These are phyloP conservation scores for Kodamaea arcana DNA, from an alignment of 1,139 yeast species.

Conservation along the genomic window DNA sequence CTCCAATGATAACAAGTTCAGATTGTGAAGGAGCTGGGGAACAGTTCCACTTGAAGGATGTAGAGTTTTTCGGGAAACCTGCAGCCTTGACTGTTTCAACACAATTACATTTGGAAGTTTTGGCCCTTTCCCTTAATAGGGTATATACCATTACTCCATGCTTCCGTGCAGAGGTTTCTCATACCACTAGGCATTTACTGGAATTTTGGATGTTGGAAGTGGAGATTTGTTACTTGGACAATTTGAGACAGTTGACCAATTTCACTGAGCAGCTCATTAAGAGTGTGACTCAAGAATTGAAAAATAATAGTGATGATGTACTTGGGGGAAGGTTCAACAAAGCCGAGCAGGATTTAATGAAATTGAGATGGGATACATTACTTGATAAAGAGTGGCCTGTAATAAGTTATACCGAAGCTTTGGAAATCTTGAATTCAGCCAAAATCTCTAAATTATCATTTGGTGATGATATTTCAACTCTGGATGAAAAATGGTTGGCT, in stretches of 20 bases:
- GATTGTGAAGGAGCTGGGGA: slow-evolving; percentile 99
- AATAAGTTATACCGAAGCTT: slow-evolving; percentile 73
- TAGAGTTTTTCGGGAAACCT: slow-evolving; percentile 58
- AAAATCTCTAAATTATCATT: slow-evolving; percentile 41
- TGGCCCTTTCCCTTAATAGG: slow-evolving; percentile 67
- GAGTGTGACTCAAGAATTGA: slow-evolving; percentile 40
- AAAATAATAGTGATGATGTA: slow-evolving; percentile 38
- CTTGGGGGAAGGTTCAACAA: slow-evolving; percentile 33
- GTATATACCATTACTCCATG: slow-evolving; percentile 93
- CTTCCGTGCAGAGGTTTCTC: slow-evolving; percentile 89
- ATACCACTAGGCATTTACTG: slow-evolving; percentile 84
- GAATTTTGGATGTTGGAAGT: slow-evolving; percentile 99
- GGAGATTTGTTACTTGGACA: slow-evolving; percentile 67
- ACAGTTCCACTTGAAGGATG: slow-evolving; percentile 51
- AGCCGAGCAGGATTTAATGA: slow-evolving; percentile 24
- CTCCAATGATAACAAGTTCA: slow-evolving; percentile 82
- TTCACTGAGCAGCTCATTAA: slow-evolving; percentile 72
- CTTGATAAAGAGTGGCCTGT: slow-evolving; percentile 56
- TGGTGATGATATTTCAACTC: slow-evolving; percentile 77
- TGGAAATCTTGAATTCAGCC: slow-evolving; percentile 39
- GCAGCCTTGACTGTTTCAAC: slow-evolving; percentile 85
- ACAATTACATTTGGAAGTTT: slow-evolving; percentile 83
- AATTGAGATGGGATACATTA: slow-evolving; percentile 23
- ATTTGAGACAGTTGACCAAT: slow-evolving; percentile 55
- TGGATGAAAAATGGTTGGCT: slow-evolving; percentile 90